Conservation (phyloP, 73 alveolate genomes). For the Symbiodinium pilosum region DNA sequence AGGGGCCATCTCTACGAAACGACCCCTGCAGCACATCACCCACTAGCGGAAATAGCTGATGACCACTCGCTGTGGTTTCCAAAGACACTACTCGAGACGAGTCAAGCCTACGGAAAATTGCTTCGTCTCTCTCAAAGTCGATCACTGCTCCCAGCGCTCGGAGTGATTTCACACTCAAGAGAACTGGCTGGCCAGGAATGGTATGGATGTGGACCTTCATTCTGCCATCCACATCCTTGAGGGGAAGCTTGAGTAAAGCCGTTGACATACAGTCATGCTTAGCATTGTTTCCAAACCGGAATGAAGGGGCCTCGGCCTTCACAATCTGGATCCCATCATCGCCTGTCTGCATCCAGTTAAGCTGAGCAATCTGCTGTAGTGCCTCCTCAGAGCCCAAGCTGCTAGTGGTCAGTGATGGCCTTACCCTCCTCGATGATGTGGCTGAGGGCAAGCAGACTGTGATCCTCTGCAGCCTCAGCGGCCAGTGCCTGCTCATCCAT, state of each 20-base stretch:
- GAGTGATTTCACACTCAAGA: not conserved
- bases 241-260: not conserved
- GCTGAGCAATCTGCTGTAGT: not conserved
- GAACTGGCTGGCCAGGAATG: constrained; percentile 16
- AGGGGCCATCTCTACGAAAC: not conserved
- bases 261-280: not conserved
- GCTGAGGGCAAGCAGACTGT: not conserved
- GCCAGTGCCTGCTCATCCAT: not conserved
- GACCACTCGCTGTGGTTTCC: not conserved
- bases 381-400: constrained; percentile 7
- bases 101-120: not conserved
- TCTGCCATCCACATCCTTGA: not conserved
- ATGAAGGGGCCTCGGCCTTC: not conserved
- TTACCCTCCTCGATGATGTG: not conserved
- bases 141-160: constrained; percentile 26
- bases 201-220: constrained; percentile 17
- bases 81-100: not conserved
- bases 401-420: constrained; percentile 25
- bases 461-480: not conserved
- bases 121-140: not conserved
- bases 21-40: not conserved
- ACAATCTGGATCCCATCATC: not conserved
- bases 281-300: constrained; percentile 33
- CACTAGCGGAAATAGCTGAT: constrained; percentile 11
- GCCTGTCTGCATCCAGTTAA: not conserved